Conservation (phyloP, 768 basidiomycete genomes). For the Pisolithus microcarpus region DNA sequence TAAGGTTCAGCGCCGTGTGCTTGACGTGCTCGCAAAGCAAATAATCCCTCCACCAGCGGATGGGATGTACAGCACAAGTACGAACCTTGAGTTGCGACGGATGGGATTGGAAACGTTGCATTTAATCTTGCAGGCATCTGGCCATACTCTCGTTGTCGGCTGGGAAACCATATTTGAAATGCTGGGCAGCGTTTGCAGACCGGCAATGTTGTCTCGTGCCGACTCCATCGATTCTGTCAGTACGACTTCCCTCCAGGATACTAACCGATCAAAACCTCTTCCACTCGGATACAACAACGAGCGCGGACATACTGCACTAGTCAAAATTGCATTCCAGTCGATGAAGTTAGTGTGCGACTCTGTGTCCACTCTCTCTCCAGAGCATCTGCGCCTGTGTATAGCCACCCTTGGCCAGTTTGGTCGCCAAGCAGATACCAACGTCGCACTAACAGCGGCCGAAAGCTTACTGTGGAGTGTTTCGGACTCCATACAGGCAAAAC, state of each 20-base stretch:
- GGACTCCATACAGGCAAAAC: constrained; percentile 85
- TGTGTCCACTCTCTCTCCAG: constrained; percentile 69
- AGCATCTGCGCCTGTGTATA: constrained; percentile 84
- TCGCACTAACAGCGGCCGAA: constrained; percentile 89
- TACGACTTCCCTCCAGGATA: constrained; percentile 34
- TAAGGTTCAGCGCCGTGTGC: constrained; percentile 70
- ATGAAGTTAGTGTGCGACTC: constrained; percentile 93
- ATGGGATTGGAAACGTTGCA: constrained; percentile 89
- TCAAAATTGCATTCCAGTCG: constrained; percentile 92
- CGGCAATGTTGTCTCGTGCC: constrained; percentile 33
- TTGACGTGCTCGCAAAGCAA: constrained; percentile 80
- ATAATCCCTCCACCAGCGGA: constrained; percentile 41
- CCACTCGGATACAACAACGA: constrained; percentile 55
- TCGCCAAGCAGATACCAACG: constrained; percentile 89
- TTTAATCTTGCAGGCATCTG: constrained; percentile 84
- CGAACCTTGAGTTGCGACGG: constrained; percentile 69
- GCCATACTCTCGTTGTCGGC: constrained; percentile 85
- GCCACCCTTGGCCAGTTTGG: constrained; percentile 88
- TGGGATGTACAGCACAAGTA: constrained; percentile 36
- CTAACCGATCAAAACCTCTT: constrained; percentile 35
- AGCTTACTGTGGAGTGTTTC: constrained; percentile 94
- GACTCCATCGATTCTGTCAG: constrained; percentile 36
- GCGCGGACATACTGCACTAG: constrained; percentile 64
- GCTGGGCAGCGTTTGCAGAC: constrained; percentile 79
- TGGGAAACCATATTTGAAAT: constrained; percentile 94